A percentile compares a stretch with the other conserved stretches of the same genome.
Evolutionary conservation across 1,139 yeast species (phyloP).

Genomic region (Yarrowia galli): DNA sequence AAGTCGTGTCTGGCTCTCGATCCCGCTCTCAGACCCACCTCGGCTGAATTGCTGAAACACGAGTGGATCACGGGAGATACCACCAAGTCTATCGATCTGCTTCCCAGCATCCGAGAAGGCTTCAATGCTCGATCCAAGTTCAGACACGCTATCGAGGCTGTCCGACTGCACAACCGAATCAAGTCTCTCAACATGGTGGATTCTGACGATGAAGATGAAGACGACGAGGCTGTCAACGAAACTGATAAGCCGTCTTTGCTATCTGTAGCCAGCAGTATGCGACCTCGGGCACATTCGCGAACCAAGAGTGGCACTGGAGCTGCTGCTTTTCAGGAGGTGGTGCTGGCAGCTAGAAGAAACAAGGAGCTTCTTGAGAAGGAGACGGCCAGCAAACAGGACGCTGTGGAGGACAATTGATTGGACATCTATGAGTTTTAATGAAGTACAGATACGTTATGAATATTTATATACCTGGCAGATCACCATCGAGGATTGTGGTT

Average conservation of each 20-base stretch:
- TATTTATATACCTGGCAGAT: not conserved
- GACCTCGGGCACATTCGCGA: conserved; percentile 38
- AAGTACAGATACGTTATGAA: not conserved
- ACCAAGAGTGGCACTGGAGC: conserved; percentile 26
- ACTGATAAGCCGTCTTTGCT: conserved; percentile 5
- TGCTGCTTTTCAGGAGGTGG: conserved; percentile 67
- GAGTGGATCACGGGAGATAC: conserved; percentile 66
- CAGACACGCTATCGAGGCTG: conserved; percentile 84
- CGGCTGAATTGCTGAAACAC: conserved; percentile 66
- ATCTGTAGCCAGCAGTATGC: conserved; percentile 41
- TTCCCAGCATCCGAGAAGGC: conserved; percentile 74
- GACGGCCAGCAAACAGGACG: conserved; percentile 11
- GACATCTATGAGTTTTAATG: not conserved
- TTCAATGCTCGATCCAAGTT: conserved; percentile 87
- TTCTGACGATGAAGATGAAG: conserved; percentile 63
- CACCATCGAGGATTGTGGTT: no score
- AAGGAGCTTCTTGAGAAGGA: conserved; percentile 55
- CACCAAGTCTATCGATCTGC: conserved; percentile 64
- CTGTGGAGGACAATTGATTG: not conserved
- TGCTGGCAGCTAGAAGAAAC: conserved; percentile 71
- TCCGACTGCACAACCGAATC: conserved; percentile 76
- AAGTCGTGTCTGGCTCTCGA: conserved; percentile 67
- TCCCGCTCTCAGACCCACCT: conserved; percentile 73
- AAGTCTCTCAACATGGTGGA: conserved; percentile 63
- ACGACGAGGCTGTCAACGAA: conserved; percentile 51